Conservation (phyloP, 495 filamentous ascomycete species). For the Penicillium alfredii region DNA sequence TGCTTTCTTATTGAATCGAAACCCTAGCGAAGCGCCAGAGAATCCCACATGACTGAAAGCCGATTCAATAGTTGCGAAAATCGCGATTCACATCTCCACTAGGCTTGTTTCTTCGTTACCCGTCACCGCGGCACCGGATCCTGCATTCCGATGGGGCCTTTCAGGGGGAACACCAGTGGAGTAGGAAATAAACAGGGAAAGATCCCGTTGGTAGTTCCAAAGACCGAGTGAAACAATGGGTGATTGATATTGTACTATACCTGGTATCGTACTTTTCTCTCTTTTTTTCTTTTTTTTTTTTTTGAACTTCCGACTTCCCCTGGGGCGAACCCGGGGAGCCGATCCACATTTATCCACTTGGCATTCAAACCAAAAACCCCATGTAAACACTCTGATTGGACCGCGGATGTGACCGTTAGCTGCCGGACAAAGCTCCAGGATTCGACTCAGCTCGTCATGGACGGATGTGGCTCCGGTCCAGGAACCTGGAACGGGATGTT, state of each 20-base stretch:
- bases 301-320: constrained; percentile 10
- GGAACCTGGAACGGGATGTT: too few relatives aligned
- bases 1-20: too few relatives aligned
- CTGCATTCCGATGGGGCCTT: constrained; percentile 36
- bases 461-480: too few relatives aligned
- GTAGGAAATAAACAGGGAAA: too few relatives aligned
- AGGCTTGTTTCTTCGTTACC: constrained; percentile 23
- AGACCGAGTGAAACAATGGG: too few relatives aligned
- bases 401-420: constrained; percentile 9
- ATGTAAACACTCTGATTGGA: constrained; percentile 6
- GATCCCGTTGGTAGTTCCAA: too few relatives aligned
- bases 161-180: too few relatives aligned
- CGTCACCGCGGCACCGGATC: constrained; percentile 39
- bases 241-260: too few relatives aligned
- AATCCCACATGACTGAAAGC: constrained; percentile 31
- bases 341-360: not conserved
- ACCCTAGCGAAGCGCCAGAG: constrained; percentile 5
- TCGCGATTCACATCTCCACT: constrained; percentile 16
- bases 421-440: not conserved
- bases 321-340: constrained; percentile 9
- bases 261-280: too few relatives aligned
- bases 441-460: too few relatives aligned
- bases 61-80: constrained; percentile 26
- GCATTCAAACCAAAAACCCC: not conserved
- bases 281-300: too few relatives aligned